Evolutionary conservation across 345 rosid genomes (phyloP).

Genomic region (Linum tenue): DNA sequence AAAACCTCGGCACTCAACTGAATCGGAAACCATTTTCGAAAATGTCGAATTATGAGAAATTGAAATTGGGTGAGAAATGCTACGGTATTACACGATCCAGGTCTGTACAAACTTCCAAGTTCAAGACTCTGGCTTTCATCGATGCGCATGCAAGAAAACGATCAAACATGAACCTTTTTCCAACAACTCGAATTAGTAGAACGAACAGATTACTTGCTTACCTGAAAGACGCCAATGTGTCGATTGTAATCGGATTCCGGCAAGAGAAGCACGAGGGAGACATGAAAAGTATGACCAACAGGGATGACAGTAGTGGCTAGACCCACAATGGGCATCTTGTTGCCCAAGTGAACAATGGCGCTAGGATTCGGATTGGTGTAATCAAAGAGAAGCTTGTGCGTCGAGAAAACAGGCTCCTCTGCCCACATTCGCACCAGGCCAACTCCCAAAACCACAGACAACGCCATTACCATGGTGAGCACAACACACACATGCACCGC

Average conservation of each 20-base stretch:
- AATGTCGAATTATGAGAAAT: background rate
- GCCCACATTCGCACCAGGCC: conserved; percentile 44
- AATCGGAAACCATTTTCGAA: background rate
- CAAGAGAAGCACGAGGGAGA: conserved; percentile 48
- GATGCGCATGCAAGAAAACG: too few species aligned
- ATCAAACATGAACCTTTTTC: background rate
- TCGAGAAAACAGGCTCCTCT: conserved; percentile 59
- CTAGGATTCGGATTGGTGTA: conserved; percentile 49
- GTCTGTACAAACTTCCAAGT: too few species aligned
- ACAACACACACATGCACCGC: conserved; percentile 46
- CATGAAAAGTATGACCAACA: conserved; percentile 46
- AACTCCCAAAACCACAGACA: conserved; percentile 43
- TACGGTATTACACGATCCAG: background rate
- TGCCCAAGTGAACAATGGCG: conserved; percentile 32
- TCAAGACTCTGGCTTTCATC: too few species aligned
- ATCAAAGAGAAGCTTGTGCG: conserved; percentile 55
- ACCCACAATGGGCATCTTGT: background rate
- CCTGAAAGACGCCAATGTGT: conserved; percentile 68
- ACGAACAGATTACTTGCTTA: conserved; percentile 1
- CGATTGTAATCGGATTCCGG: conserved; percentile 73
- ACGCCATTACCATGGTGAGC: conserved; percentile 28
- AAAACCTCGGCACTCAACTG: conserved; percentile 65
- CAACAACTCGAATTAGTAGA: background rate
- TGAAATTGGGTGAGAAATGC: background rate
- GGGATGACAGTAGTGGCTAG: conserved; percentile 28